phyloP scores from a whole-genome alignment of 139 green algal species.

The Penium margaritaceum region DNA sequence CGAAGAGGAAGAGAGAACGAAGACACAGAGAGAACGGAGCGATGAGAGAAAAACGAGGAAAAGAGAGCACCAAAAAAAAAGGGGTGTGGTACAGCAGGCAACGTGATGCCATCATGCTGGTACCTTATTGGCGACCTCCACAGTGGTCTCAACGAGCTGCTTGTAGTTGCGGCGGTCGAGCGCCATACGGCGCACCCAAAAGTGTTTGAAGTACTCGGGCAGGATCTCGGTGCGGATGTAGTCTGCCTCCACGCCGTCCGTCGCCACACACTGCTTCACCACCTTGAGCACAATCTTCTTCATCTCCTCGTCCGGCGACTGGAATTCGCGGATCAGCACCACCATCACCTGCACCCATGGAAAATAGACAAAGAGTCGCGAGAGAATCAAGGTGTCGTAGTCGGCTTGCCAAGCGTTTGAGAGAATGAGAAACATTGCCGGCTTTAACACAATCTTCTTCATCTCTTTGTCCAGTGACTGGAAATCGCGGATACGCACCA shows the following conservation, averaged over 20 bases:
- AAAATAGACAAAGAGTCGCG: no score
- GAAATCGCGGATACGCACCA: slow-evolving; percentile 95
- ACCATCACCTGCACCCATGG: slow-evolving; percentile 77
- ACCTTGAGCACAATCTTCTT: slow-evolving; percentile 99
- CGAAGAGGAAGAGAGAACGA: no score
- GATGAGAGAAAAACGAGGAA: no score
- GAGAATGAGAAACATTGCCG: no score
- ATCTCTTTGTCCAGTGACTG: slow-evolving; percentile 96
- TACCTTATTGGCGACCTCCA: slow-evolving; percentile 69
- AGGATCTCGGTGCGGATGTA: slow-evolving; percentile 85
- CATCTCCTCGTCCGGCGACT: slow-evolving; percentile 97
- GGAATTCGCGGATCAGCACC: slow-evolving; percentile 92
- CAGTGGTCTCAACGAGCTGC: slow-evolving; percentile 87
- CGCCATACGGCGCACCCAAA: slow-evolving; percentile 95
- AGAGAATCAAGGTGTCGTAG: no score
- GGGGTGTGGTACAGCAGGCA: background rate
- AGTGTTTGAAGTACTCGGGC: slow-evolving; percentile 90
- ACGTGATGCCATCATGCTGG: background rate
- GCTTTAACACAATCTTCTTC: slow-evolving; percentile 99
- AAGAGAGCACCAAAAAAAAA: no score
- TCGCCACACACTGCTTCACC: slow-evolving; percentile 93
- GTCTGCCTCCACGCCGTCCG: slow-evolving; percentile 85
- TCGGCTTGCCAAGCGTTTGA: no score
- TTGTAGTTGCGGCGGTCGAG: slow-evolving; percentile 67
- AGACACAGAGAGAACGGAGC: no score